phyloP scores from a whole-genome alignment of 345 rosid species.

The Ceriops tagal region DNA sequence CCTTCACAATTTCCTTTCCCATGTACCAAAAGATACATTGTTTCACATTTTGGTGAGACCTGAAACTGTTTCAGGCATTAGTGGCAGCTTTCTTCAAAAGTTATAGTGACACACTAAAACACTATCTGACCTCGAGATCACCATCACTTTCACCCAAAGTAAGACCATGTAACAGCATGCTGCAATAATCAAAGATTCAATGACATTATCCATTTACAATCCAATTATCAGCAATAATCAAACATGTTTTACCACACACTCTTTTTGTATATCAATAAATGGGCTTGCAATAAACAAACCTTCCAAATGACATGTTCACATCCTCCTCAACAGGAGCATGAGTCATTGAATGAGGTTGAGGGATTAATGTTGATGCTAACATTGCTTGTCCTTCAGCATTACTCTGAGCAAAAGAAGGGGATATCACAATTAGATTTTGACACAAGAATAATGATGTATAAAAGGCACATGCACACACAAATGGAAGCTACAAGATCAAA shows the following conservation, averaged over 20 bases:
- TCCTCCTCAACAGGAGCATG: constrained; percentile 76
- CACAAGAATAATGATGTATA: constrained; percentile 11
- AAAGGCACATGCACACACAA: not conserved
- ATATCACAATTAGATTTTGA: constrained; percentile 13
- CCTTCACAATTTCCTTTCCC: too few relatives aligned
- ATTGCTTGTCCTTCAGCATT: constrained; percentile 84
- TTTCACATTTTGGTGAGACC: not conserved
- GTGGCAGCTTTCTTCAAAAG: not conserved
- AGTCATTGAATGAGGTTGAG: constrained; percentile 57
- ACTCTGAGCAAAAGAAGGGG: constrained; percentile 38
- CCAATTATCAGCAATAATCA: too few relatives aligned
- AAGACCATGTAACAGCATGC: constrained; percentile 88
- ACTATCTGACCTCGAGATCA: constrained; percentile 74
- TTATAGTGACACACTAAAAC: not conserved
- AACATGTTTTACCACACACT: too few relatives aligned
- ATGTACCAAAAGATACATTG: too few relatives aligned
- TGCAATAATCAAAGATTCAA: constrained; percentile 19
- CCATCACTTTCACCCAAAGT: constrained; percentile 81
- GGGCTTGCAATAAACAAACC: constrained; percentile 41
- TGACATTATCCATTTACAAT: too few relatives aligned
- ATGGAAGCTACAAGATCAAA: not conserved
- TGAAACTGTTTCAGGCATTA: constrained; percentile 4
- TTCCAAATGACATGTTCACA: constrained; percentile 95
- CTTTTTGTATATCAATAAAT: constrained; percentile 2
- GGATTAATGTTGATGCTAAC: constrained; percentile 93